Base-by-base conservation (phyloP, 441 rosid genomes). In the Bocquillonia castaneifolia region DNA sequence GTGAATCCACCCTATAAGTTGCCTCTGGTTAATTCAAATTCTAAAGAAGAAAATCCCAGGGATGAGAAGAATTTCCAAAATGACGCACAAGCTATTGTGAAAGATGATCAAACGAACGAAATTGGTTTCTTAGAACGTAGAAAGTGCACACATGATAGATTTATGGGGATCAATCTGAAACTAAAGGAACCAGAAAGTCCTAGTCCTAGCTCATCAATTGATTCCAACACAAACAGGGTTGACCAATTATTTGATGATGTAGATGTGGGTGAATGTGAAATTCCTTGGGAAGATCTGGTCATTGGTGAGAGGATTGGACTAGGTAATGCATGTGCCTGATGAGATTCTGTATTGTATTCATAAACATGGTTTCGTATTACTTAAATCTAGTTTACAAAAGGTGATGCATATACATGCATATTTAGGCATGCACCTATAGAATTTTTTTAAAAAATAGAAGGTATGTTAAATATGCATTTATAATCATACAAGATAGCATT, bases 281-380 rank as follows among this genome's bases (percentile, higher is more conserved):
- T 92, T 82, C 96, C 92, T 42, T 95, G 97, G 99, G 97, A 92
- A 74, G 89, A 95, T 82, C 81, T 95, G 86, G 92, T 83, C 51
- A 77, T 95, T 71, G 98, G 93, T 70, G 99, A 92, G 76, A 89
- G 99, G 79, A 92, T 95, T 86, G 99, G 99, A 83, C 80, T 95
- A 85, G 99, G 99, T 95, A 87, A 76, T 69, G 73, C 59, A 59
- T 60, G 66, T 69, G 68, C 59, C 64, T 34, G 25, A 52, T 78
- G 70, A 64, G 22, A 51, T 23, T 64, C 26, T 68, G 64, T 45
- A 14, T 18, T 31, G 61, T 20, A 25, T 58, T 77, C 34, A 29
- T 59, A 69, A 66, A 67, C 62, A 32, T 67, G 62, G 36, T 68
- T 59, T 72, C 42, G 69, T 72, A 56, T 65, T 59, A 45, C 34